Evolutionary conservation across 371 early-diverging fungal species (phyloP), one percentile per base, ranked within the genome.

Genomic region (Haplosporangium sp.): DNA sequence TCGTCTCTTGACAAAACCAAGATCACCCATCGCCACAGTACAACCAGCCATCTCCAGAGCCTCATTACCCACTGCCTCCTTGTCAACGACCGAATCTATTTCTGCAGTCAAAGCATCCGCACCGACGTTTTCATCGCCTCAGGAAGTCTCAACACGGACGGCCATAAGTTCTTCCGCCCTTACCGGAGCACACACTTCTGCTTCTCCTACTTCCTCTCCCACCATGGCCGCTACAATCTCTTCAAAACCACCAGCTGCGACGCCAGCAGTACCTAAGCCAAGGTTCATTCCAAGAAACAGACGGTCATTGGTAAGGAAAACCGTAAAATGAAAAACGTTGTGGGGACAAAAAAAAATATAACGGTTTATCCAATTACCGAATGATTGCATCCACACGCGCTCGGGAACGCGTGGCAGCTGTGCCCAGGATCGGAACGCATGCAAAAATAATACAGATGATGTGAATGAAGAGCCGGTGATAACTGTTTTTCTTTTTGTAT

Each of bases 221-320:
- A 10, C 61, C 1, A 41, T 20, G 45, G 5, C 57, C 2, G 14
- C 62, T 0, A 21, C 51, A 11, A 61, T 56, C 10, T 29, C 66
- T 29, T 58, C 69, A 53, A 62, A 42, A 60, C 14, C 53, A 5
- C n/a, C 64, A 20, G n/a, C 60, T 16, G 11, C 64, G 1, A 6
- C 55, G 0, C 52, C 69, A n/a, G n/a, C 62, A 37, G 61, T 62
- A 6, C 55, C 59, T 13, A 46, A 66, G 41, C 65, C 69, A 10
- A 62, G 70, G 47, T 66, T 75, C 36, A 54, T 66, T 38, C 76
- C 76, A 47, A 46, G 76, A 52, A 69, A 75, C 29, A 51, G 76
- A 48, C 47, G 76, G 62, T 65, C 69, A 48, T 16, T 75, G 67
- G 76, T 75, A 74, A 53, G 46, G 4, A 38, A 16, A 18, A 46